These are phyloP conservation scores for Cercophora samala DNA, from an alignment of 495 filamentous ascomycete species.

Conservation along the genomic window DNA sequence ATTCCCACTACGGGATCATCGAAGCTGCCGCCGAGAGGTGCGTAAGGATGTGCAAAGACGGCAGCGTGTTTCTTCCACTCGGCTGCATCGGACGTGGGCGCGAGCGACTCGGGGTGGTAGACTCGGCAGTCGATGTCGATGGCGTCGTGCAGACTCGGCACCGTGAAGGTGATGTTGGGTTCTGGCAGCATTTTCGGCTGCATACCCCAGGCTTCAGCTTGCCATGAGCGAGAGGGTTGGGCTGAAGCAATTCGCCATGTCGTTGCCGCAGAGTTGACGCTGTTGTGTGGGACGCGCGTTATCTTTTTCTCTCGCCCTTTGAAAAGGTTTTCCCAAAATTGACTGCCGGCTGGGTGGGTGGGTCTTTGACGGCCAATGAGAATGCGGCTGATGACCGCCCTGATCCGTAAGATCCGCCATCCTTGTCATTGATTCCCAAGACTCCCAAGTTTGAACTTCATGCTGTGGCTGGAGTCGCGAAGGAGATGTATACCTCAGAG, in stretches of 20 bases:
- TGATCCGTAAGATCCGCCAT: background rate
- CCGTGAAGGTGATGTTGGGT: constrained; percentile 67
- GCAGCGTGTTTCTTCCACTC: constrained; percentile 58
- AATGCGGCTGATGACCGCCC: background rate
- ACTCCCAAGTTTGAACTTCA: too few relatives aligned
- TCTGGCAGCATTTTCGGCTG: constrained; percentile 37
- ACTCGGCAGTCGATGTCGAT: constrained; percentile 72
- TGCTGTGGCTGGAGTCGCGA: too few relatives aligned
- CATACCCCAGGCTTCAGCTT: background rate
- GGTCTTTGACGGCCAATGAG: background rate
- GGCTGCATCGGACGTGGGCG: constrained; percentile 27
- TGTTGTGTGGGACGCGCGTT: background rate
- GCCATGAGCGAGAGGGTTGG: background rate
- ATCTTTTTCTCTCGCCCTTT: background rate
- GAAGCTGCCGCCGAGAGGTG: constrained; percentile 78
- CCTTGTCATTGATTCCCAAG: background rate
- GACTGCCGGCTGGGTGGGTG: background rate
- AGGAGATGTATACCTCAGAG: too few relatives aligned
- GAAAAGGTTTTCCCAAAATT: background rate
- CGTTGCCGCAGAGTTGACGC: background rate
- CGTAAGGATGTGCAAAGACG: constrained; percentile 88
- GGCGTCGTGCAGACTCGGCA: constrained; percentile 81
- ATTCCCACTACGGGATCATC: constrained; percentile 74
- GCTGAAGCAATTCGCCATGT: background rate
- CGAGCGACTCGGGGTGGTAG: constrained; percentile 60